Evolutionary conservation across 2,329 filamentous ascomycete genomes (phyloP).

Genomic region (Calonectria ilicicola): DNA sequence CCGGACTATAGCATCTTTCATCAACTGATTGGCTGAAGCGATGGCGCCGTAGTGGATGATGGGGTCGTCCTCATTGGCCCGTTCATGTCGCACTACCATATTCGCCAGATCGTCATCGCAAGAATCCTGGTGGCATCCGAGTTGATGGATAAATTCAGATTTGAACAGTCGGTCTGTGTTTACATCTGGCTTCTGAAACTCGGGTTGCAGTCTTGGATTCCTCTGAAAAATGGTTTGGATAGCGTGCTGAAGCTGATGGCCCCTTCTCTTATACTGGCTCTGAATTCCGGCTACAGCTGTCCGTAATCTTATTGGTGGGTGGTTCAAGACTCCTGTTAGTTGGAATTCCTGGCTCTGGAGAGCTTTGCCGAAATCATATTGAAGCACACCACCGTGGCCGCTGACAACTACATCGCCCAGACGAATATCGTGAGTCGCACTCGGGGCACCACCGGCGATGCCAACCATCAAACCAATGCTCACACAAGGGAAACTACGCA

Average conservation of each 20-base stretch:
- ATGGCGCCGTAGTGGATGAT: neutral
- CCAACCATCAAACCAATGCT: conserved; percentile 6
- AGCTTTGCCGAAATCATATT: neutral
- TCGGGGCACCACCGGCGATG: neutral
- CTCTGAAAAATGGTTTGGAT: neutral
- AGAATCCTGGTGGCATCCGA: neutral
- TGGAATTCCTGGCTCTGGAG: neutral
- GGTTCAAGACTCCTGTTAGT: neutral
- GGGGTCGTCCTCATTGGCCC: neutral
- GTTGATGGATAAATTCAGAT: neutral
- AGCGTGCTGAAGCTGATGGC: neutral
- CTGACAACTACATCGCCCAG: neutral
- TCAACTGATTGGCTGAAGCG: neutral
- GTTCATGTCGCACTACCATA: neutral
- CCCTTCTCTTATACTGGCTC: neutral
- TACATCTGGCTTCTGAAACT: neutral
- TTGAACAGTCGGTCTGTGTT: neutral
- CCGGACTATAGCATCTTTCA: neutral
- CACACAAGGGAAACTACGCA: neutral
- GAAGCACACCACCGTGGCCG: neutral
- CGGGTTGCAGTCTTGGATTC: neutral
- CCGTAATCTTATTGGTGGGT: neutral
- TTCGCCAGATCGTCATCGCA: neutral
- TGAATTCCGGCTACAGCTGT: neutral
- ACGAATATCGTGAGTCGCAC: neutral